Percentiles rank a stretch among this genome's conserved stretches.
These are phyloP conservation scores for Colletotrichum musicola DNA, from an alignment of 2,329 filamentous ascomycete species.

Conservation along the genomic window DNA sequence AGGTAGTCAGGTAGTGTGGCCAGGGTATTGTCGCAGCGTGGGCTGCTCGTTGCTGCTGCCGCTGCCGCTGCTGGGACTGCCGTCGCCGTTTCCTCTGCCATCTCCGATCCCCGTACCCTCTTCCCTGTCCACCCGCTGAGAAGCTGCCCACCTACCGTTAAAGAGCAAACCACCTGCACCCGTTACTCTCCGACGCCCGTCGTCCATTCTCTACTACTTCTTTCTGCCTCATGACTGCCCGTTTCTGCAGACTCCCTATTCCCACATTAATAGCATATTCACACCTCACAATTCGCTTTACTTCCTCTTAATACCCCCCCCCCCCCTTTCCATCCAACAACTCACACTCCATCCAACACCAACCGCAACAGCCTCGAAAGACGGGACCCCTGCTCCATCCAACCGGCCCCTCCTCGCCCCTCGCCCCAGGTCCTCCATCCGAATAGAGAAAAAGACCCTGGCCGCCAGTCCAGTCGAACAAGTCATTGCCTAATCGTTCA, in stretches of 20 bases:
- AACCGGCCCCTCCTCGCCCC: conserved; percentile 27
- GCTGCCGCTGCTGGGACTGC: neutral
- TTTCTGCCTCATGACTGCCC: neutral
- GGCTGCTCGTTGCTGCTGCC: too few relatives aligned
- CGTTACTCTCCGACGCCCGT: conserved; percentile 15
- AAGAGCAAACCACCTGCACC: conserved; percentile 33
- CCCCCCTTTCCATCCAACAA: neutral
- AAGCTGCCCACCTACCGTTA: conserved; percentile 36
- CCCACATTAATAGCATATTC: conserved; percentile 5
- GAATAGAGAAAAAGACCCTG: conserved; percentile 26
- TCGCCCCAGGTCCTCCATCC: conserved; percentile 25
- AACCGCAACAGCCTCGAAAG: conserved; percentile 22
- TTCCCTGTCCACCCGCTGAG: conserved; percentile 18
- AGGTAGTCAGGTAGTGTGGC: too few relatives aligned
- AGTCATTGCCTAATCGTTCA: conserved; percentile 33
- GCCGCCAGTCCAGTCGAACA: conserved; percentile 20
- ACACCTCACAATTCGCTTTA: conserved; percentile 8
- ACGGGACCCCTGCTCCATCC: conserved; percentile 33
- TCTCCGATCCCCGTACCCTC: conserved; percentile 33
- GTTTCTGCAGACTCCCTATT: conserved; percentile 16
- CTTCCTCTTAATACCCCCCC: conserved; percentile 23
- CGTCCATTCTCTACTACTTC: conserved; percentile 8
- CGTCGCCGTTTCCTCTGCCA: conserved; percentile 16
- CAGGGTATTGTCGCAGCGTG: too few relatives aligned
- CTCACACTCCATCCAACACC: neutral